Evolutionary conservation across 1,284 basidiomycete species (phyloP).

Genomic region (Ustilago sp.): DNA sequence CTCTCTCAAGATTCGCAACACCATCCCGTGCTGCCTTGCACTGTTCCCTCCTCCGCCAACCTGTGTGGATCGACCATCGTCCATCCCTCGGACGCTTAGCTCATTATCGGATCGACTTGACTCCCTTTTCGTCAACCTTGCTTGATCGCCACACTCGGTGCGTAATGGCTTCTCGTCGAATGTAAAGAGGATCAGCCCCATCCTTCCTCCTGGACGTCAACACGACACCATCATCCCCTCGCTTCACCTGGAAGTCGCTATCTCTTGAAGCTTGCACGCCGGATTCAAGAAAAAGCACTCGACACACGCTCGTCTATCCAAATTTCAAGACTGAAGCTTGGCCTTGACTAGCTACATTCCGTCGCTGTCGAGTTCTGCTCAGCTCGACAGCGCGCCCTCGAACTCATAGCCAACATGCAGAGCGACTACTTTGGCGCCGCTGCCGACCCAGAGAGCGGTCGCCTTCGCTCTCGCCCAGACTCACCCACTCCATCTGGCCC

Average conservation of each 20-base stretch:
- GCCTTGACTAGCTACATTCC: neutral
- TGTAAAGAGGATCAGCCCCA: no score
- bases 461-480: conserved; percentile 34
- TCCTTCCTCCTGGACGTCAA: neutral
- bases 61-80: conserved; percentile 5
- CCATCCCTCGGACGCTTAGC: neutral
- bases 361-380: neutral
- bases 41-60: neutral
- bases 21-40: conserved; percentile 9
- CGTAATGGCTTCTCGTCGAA: neutral
- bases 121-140: neutral
- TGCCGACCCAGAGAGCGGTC: conserved; percentile 36
- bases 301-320: no score
- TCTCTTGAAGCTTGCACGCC: neutral
- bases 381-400: neutral
- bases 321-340: neutral
- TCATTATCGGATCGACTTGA: conserved; percentile 8
- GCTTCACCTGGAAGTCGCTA: neutral
- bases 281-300: neutral
- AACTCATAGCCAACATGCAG: conserved; percentile 18
- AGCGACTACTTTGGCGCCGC: conserved; percentile 51
- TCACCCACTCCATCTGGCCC: conserved; percentile 35
- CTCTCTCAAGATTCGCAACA: neutral
- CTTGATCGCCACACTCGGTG: neutral
- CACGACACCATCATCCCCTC: neutral